Conservation (phyloP, 192 early-diverging fungal genomes). For the Backusella parvicylindrica region DNA sequence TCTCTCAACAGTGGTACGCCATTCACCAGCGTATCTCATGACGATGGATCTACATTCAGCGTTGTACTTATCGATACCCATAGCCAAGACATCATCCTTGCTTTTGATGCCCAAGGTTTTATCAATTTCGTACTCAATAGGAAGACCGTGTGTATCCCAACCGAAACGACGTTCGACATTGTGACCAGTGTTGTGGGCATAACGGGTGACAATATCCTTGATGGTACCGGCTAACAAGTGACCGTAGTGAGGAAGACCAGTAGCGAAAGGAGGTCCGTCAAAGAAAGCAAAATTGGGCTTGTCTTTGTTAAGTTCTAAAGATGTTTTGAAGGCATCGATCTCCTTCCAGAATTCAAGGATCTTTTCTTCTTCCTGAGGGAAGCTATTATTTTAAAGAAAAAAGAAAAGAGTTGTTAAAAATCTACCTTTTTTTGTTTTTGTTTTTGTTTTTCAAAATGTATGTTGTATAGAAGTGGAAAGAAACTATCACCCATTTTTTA, state of each 20-base stretch:
- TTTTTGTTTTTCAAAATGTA: too few species aligned
- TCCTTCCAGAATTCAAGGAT: slow-evolving; percentile 93
- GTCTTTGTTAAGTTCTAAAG: slow-evolving; percentile 87
- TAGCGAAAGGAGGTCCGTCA: slow-evolving; percentile 99
- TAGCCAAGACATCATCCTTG: slow-evolving; percentile 81
- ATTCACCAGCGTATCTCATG: slow-evolving; percentile 91
- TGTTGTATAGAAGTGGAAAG: neutral
- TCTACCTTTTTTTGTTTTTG: neutral
- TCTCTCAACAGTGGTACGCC: slow-evolving; percentile 91
- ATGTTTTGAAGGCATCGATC: slow-evolving; percentile 94
- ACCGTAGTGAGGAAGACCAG: slow-evolving; percentile 97
- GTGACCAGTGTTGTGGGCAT: slow-evolving; percentile 92
- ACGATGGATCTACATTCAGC: slow-evolving; percentile 95
- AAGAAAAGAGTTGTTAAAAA: slow-evolving; percentile 8
- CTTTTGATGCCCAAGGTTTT: slow-evolving; percentile 86
- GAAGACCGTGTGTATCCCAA: slow-evolving; percentile 91
- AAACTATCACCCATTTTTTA: neutral
- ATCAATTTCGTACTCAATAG: slow-evolving; percentile 95
- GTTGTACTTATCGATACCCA: slow-evolving; percentile 98
- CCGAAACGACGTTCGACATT: slow-evolving; percentile 97
- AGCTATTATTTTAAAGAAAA: slow-evolving; percentile 55
- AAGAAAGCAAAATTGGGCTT: slow-evolving; percentile 89
- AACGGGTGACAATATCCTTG: slow-evolving; percentile 98
- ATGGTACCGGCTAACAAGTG: slow-evolving; percentile 98
- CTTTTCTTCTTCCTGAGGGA: slow-evolving; percentile 94